Evolutionary conservation across 495 filamentous ascomycete genomes (phyloP).

Genomic region (Tuber umbilicatum): DNA sequence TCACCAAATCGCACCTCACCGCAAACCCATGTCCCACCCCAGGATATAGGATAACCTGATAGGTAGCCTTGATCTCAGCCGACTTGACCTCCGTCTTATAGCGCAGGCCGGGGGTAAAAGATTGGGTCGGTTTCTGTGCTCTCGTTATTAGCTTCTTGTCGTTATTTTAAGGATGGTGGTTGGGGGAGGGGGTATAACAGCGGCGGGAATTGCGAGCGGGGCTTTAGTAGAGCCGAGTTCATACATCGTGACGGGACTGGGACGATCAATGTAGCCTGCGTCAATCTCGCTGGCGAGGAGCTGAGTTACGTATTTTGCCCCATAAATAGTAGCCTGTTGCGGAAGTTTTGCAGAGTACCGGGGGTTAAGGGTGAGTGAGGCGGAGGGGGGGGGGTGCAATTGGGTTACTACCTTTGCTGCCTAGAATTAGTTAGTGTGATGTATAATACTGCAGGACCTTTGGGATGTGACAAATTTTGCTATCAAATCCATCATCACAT

Average conservation of each 20-base stretch:
- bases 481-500: no score
- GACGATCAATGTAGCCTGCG: conserved; percentile 66
- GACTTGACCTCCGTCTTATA: conserved; percentile 56
- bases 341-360: no score
- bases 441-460: no score
- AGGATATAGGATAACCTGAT: conserved; percentile 75
- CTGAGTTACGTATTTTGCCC: conserved; percentile 52
- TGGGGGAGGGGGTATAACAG: conserved; percentile 47
- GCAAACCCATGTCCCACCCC: conserved; percentile 74
- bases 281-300: conserved; percentile 44
- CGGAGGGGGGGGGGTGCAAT: no score
- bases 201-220: conserved; percentile 69
- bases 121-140: conserved; percentile 63
- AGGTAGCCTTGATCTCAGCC: conserved; percentile 57
- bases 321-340: conserved; percentile 77
- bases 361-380: neutral
- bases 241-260: conserved; percentile 66
- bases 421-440: no score
- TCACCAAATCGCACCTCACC: conserved; percentile 59
- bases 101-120: conserved; percentile 69
- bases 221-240: conserved; percentile 63
- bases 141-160: neutral
- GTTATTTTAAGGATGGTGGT: neutral
- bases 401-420: no score
- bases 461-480: no score